These are phyloP conservation scores for Ogataea haglerorum DNA, from an alignment of 805 yeast species.

Conservation along the genomic window DNA sequence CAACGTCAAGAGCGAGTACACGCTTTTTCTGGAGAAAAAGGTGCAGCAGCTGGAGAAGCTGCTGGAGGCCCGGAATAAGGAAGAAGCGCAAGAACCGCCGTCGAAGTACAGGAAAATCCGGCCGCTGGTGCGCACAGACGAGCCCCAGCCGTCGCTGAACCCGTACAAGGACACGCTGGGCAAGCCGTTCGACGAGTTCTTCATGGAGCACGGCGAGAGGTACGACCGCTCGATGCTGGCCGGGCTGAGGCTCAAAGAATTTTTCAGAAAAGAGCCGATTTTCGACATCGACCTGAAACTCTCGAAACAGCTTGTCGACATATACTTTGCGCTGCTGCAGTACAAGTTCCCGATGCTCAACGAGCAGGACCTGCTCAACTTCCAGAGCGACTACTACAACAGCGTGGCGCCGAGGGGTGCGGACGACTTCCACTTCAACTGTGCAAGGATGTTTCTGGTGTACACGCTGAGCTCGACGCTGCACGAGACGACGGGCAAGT, in stretches of 20 bases:
- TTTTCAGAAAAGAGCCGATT: conserved; percentile 46
- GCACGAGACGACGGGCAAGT: conserved; percentile 54
- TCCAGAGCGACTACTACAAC: conserved; percentile 47
- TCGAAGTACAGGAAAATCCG: conserved; percentile 31
- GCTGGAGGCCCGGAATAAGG: conserved; percentile 30
- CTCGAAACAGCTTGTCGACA: conserved; percentile 49
- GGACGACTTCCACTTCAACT: conserved; percentile 47
- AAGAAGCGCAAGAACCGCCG: conserved; percentile 12
- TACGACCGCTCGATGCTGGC: conserved; percentile 31
- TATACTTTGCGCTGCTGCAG: conserved; percentile 54
- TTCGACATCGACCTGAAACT: conserved; percentile 48
- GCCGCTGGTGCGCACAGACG: conserved; percentile 11
- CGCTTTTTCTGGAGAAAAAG: conserved; percentile 52
- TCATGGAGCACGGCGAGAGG: conserved; percentile 13
- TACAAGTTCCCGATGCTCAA: conserved; percentile 55
- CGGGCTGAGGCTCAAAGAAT: conserved; percentile 46
- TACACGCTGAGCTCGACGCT: conserved; percentile 50
- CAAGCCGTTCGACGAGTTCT: conserved; percentile 22
- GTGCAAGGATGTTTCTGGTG: conserved; percentile 55
- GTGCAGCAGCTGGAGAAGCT: conserved; percentile 49
- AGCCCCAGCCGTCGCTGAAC: conserved; percentile 11
- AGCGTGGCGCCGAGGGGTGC: conserved; percentile 23
- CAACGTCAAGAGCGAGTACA: conserved; percentile 54
- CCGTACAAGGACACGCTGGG: conserved; percentile 21
- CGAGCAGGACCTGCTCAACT: conserved; percentile 48